Conservation (phyloP, 345 rosid genomes). For the Camelina neglecta region DNA sequence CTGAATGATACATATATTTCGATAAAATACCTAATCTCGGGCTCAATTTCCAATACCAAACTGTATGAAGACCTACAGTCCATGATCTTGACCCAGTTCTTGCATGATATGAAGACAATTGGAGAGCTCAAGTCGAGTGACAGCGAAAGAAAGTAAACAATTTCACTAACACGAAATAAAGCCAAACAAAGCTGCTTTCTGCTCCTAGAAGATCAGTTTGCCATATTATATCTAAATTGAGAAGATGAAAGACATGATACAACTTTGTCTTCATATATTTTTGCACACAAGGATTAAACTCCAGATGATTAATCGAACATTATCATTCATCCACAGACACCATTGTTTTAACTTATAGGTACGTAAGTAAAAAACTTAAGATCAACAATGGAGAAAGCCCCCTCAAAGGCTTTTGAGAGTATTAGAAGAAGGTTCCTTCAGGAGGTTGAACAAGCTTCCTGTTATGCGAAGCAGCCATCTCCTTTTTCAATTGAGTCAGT, state of each 20-base stretch:
- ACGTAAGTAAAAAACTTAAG: not conserved
- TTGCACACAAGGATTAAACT: conserved; percentile 9
- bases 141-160: not conserved
- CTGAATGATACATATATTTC: not conserved
- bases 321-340: conserved; percentile 8
- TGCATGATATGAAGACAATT: not conserved
- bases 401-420: not conserved
- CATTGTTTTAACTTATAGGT: conserved; percentile 1
- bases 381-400: conserved; percentile 14
- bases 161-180: not conserved
- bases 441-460: conserved; percentile 86
- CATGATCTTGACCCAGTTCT: not conserved
- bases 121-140: not conserved
- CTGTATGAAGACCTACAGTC: not conserved
- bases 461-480: conserved; percentile 73
- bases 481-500: conserved; percentile 75
- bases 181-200: not conserved
- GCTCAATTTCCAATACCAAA: not conserved
- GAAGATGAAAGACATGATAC: not conserved
- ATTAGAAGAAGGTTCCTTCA: conserved; percentile 77
- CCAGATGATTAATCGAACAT: conserved; percentile 3
- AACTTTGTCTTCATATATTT: not conserved
- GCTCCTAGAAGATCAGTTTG: not conserved
- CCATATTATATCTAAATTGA: not conserved
- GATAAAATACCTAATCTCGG: not conserved